Conservation (phyloP, 2,329 filamentous ascomycete genomes). For the Trichoderma sp. region DNA sequence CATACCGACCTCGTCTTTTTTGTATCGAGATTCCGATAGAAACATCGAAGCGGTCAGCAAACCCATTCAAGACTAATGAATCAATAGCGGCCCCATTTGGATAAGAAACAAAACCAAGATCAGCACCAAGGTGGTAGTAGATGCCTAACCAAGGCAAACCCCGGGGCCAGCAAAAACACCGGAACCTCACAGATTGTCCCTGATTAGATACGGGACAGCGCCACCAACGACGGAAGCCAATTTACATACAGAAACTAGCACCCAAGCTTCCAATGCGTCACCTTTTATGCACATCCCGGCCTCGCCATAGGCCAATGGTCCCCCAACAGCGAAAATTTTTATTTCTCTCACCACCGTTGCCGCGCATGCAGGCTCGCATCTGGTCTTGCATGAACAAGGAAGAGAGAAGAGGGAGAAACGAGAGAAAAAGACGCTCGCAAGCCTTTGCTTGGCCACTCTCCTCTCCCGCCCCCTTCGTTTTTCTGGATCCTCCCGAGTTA, state of each 20-base stretch:
- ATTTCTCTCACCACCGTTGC: neutral
- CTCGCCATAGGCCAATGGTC: neutral
- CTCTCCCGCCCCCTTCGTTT: neutral
- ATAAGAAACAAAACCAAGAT: neutral
- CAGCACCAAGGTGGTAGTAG: neutral
- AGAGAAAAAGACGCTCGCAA: neutral
- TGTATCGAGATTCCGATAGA: neutral
- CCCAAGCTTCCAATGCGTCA: conserved; percentile 5
- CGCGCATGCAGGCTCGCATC: neutral
- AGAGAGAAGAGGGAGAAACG: neutral
- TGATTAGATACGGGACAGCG: neutral
- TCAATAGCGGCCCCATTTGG: neutral
- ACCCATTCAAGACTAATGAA: neutral
- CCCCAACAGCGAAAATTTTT: neutral
- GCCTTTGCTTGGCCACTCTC: neutral
- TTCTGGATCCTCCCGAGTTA: neutral
- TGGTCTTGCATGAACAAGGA: neutral
- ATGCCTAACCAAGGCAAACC: neutral
- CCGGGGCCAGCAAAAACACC: neutral
- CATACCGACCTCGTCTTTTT: neutral
- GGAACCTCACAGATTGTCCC: neutral
- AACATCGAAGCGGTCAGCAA: neutral
- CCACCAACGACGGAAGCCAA: neutral
- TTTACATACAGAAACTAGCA: neutral
- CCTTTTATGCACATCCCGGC: neutral